These are phyloP conservation scores for Protostelium mycophagum DNA, from an alignment of 78 protist species.

Conservation along the genomic window DNA sequence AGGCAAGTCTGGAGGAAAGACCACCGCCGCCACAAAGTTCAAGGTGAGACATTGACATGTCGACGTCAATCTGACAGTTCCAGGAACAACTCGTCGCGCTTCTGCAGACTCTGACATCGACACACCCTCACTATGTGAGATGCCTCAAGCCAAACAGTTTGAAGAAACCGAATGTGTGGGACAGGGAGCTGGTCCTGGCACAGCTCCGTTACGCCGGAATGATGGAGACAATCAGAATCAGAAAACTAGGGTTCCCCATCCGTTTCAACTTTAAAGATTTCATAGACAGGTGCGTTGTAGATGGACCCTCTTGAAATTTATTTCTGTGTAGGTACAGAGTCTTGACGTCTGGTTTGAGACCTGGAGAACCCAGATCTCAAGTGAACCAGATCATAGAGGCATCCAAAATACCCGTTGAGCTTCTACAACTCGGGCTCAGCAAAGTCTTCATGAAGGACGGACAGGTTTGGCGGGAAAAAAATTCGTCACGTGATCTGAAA, in stretches of 20 bases:
- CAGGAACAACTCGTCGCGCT: constrained; percentile 40
- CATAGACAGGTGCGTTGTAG: constrained; percentile 19
- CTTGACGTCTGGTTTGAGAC: not conserved
- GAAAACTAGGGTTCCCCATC: constrained; percentile 82
- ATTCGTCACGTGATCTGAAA: constrained; percentile 26
- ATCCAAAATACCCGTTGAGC: constrained; percentile 9
- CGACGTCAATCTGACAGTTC: not conserved
- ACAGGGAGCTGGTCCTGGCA: constrained; percentile 35
- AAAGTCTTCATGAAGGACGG: constrained; percentile 59
- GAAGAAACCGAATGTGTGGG: constrained; percentile 27
- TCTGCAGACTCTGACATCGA: constrained; percentile 56
- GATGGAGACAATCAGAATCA: constrained; percentile 80
- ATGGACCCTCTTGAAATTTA: not conserved
- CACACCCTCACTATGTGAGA: constrained; percentile 87
- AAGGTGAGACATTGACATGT: constrained; percentile 1
- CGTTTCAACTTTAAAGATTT: constrained; percentile 70
- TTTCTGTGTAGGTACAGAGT: not conserved
- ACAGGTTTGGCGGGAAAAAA: constrained; percentile 20
- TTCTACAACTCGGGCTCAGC: constrained; percentile 43
- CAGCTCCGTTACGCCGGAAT: constrained; percentile 82
- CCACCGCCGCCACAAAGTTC: constrained; percentile 71
- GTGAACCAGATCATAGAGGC: constrained; percentile 1
- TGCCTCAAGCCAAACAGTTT: constrained; percentile 87
- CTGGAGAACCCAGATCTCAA: constrained; percentile 18
- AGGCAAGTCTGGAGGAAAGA: constrained; percentile 61